Conservation (phyloP, 2,329 filamentous ascomycete genomes). For the Penicillium expansum region DNA sequence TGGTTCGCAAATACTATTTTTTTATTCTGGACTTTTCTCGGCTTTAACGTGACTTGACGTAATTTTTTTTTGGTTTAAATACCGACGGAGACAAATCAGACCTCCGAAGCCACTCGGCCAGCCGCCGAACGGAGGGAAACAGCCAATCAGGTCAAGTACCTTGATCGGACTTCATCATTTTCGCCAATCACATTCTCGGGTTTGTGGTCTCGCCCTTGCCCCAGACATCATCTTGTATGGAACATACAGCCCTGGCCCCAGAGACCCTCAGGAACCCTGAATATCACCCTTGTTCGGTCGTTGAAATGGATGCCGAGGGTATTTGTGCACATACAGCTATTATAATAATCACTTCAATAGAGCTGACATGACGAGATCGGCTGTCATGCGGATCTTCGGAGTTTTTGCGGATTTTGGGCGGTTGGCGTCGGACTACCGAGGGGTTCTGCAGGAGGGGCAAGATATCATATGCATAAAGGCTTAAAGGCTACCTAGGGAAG, state of each 20-base stretch:
- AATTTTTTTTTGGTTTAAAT: conserved; percentile 22
- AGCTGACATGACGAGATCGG: background rate
- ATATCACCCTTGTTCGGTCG: background rate
- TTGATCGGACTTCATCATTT: background rate
- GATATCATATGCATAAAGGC: background rate
- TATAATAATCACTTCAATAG: background rate
- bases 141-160: background rate
- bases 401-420: conserved; percentile 19
- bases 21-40: conserved; percentile 11
- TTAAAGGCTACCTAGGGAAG: background rate
- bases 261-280: background rate
- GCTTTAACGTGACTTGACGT: conserved; percentile 17
- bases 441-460: conserved; percentile 4
- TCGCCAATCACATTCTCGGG: conserved; percentile 34
- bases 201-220: conserved; percentile 15
- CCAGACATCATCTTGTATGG: conserved; percentile 14
- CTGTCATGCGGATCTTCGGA: conserved; percentile 16
- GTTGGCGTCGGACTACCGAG: conserved; percentile 14
- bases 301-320: conserved; percentile 14
- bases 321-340: background rate
- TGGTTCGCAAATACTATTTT: conserved; percentile 8
- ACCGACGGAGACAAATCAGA: conserved; percentile 36
- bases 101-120: conserved; percentile 29
- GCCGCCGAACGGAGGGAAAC: conserved; percentile 13
- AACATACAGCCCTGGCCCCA: conserved; percentile 9